A percentile compares a stretch with the other conserved stretches of the same genome.
phyloP scores from a whole-genome alignment of 176 grass and related monocot species.

The Canna indica region DNA sequence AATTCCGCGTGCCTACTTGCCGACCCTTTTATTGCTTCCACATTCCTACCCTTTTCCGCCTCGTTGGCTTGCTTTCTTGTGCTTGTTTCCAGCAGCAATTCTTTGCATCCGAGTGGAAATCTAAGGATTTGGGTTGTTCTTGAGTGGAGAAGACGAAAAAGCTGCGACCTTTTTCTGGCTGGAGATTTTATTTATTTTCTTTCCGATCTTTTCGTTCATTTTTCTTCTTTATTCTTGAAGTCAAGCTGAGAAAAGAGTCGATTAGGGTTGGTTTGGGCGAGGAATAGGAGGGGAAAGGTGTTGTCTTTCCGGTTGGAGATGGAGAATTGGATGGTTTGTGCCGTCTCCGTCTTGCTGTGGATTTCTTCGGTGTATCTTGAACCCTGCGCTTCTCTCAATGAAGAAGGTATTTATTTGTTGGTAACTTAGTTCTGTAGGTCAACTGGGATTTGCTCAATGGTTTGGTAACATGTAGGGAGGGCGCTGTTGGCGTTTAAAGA shows the following conservation, averaged over 20 bases:
- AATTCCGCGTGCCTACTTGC: neutral
- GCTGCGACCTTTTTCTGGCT: neutral
- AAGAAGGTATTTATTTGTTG: conserved; percentile 47
- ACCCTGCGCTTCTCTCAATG: conserved; percentile 37
- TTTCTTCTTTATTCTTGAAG: neutral
- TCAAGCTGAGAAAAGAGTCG: too few relatives aligned
- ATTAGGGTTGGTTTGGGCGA: neutral
- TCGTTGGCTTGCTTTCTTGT: neutral
- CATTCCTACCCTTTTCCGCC: neutral
- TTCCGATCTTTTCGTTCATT: too few relatives aligned
- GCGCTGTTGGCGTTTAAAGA: conserved; percentile 42
- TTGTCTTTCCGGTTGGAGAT: neutral
- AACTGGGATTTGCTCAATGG: neutral
- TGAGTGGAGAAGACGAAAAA: neutral
- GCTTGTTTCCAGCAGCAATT: neutral
- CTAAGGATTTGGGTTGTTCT: neutral
- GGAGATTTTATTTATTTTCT: neutral
- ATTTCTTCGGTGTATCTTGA: conserved; percentile 21
- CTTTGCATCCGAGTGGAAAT: neutral
- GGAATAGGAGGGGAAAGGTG: neutral
- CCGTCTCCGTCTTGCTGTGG: conserved; percentile 31
- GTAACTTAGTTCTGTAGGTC: conserved; percentile 9
- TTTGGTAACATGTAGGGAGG: conserved; percentile 30
- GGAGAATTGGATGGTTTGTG: conserved; percentile 21
- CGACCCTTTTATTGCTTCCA: neutral